Evolutionary conservation across 495 filamentous ascomycete species (phyloP), one percentile per base, ranked within the genome.

Genomic region (Haplographium delicatum): DNA sequence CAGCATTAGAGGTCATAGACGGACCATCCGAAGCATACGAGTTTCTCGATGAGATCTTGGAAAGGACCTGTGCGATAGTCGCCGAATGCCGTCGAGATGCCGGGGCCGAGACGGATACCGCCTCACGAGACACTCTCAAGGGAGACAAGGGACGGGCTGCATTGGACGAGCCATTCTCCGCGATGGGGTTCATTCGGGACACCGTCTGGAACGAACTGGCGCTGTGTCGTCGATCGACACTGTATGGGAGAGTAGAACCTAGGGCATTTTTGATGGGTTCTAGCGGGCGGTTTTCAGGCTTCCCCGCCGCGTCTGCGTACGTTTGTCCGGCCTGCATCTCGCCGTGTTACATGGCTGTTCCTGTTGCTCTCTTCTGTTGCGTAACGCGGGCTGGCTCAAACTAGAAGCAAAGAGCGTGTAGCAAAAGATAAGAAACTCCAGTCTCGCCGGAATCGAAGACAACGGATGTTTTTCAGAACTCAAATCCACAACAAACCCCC

Each of bases 161-260:
- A 10, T 37, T 19, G 25, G 37, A 31, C 4, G 26, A 22, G 4
- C 5, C 30, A 13, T 34, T 23, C 22, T 8, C 10, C 19, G 23
- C 33, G 9, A 13, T 27, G 45, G 27, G 11, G 4, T 35, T 10
- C 44, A 34, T 24, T 39, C 18, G 45, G n/a, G n/a, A n/a, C n/a
- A n/a, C n/a, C n/a, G n/a, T n/a, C n/a, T n/a, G n/a, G n/a, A n/a
- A n/a, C n/a, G n/a, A 25, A 5, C n/a, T 16, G 25, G 24, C 19
- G 34, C 34, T 48, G 45, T 39, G 38, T 8, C 16, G 38, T 10
- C 13, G 45, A 39, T 48, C 25, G 3, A 16, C 45, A 37, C 24
- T 18, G 16, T 16, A 39, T 23, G 19, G 33, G 4, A 48, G 20
- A n/a, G 45, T 18, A 19, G n/a, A n/a, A n/a, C 35, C 35, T 19